These are phyloP conservation scores for Erodium trifolium DNA, from an alignment of 441 rosid species.

Conservation along the genomic window DNA sequence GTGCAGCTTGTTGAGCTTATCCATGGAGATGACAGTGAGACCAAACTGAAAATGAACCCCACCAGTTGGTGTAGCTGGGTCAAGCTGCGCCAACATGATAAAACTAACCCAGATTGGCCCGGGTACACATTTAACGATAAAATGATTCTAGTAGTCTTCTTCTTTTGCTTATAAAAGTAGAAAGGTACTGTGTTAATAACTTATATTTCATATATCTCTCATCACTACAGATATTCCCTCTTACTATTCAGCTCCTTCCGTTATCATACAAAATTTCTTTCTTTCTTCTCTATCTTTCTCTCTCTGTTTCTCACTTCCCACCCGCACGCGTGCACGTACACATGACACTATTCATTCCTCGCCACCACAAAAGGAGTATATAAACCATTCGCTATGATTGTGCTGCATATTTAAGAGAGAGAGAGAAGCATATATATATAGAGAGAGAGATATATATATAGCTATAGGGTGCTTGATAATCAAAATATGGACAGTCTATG, in stretches of 20 bases:
- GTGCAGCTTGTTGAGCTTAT: constrained; percentile 9
- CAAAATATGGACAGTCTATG: constrained; percentile 33
- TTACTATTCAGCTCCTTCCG: constrained; percentile 6
- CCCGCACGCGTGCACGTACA: constrained; percentile 30
- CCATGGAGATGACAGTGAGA: constrained; percentile 8
- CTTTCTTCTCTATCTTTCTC: not conserved
- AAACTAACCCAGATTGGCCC: constrained; percentile 3
- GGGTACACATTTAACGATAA: not conserved
- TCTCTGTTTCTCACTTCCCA: constrained; percentile 10
- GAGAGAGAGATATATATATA: constrained; percentile 20
- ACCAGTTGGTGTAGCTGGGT: not conserved
- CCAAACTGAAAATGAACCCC: constrained; percentile 4
- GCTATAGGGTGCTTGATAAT: constrained; percentile 25
- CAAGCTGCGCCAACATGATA: constrained; percentile 1
- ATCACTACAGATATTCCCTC: constrained; percentile 12
- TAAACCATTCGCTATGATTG: constrained; percentile 19
- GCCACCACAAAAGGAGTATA: constrained; percentile 11
- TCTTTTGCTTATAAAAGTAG: constrained; percentile 1
- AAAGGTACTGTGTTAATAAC: constrained; percentile 1
- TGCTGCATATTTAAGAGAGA: constrained; percentile 24
- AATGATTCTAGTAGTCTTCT: not conserved
- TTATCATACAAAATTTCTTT: not conserved
- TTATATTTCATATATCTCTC: constrained; percentile 12
- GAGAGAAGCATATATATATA: not conserved
- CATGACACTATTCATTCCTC: constrained; percentile 21